Conservation (phyloP, 192 early-diverging fungal species). For the Oehlia diaphana region DNA sequence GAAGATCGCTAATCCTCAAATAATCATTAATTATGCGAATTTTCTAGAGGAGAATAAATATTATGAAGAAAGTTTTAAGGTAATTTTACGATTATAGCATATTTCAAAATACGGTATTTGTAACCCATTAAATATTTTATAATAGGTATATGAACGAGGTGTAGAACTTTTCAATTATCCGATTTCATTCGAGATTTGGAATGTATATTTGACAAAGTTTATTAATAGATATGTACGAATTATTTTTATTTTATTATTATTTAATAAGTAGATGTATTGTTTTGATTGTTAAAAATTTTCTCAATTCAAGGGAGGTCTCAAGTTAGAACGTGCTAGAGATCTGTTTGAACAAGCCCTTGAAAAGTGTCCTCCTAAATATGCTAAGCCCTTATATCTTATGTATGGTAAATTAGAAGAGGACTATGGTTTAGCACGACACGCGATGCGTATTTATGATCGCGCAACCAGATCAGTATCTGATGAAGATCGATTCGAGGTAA, state of each 20-base stretch:
- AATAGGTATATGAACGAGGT: constrained; percentile 86
- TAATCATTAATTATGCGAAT: constrained; percentile 92
- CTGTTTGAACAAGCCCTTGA: constrained; percentile 94
- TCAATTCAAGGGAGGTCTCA: constrained; percentile 59
- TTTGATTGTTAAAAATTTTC: neutral
- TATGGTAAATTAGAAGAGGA: constrained; percentile 93
- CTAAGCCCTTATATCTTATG: constrained; percentile 83
- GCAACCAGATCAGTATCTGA: constrained; percentile 78
- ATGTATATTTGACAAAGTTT: constrained; percentile 88
- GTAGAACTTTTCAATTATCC: constrained; percentile 96
- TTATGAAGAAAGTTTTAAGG: constrained; percentile 92
- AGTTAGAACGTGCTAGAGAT: constrained; percentile 90
- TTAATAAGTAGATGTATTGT: neutral
- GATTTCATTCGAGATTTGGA: constrained; percentile 97
- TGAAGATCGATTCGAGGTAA: constrained; percentile 69
- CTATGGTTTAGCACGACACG: constrained; percentile 86
- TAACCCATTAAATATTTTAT: neutral
- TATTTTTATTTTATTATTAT: neutral
- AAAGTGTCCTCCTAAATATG: constrained; percentile 81
- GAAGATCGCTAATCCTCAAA: constrained; percentile 92
- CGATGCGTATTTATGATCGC: constrained; percentile 92
- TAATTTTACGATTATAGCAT: neutral
- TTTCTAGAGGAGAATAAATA: constrained; percentile 88
- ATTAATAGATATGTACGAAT: constrained; percentile 71
- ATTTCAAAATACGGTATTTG: neutral